Evolutionary conservation across 164 flowering plant species (phyloP).

Genomic region (Macadamia integrifolia): DNA sequence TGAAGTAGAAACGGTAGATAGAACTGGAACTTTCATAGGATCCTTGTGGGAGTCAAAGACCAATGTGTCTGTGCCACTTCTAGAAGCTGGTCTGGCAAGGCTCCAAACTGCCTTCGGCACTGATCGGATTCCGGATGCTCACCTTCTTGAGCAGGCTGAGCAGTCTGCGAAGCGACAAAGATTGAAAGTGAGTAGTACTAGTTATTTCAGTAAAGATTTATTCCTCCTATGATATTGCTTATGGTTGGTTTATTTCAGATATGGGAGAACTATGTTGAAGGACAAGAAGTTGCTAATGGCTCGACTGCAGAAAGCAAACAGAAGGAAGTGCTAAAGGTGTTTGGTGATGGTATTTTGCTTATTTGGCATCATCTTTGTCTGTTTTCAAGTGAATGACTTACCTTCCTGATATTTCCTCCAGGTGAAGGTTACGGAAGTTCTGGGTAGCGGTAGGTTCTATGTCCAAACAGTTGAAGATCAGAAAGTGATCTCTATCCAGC

Average conservation of each 20-base stretch:
- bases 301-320: constrained; percentile 50
- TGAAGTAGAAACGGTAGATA: constrained; percentile 94
- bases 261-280: constrained; percentile 96
- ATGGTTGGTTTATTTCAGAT: constrained; percentile 40
- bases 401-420: constrained; percentile 17
- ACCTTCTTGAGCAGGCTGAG: constrained; percentile 80
- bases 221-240: neutral
- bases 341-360: neutral
- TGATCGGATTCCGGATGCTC: constrained; percentile 78
- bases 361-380: neutral
- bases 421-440: constrained; percentile 86
- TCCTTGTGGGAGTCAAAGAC: constrained; percentile 82
- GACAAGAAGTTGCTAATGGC: constrained; percentile 69
- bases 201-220: too few relatives aligned
- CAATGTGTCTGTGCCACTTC: constrained; percentile 63
- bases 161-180: constrained; percentile 71
- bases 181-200: constrained; percentile 50
- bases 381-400: neutral
- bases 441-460: constrained; percentile 90
- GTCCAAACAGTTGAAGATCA: constrained; percentile 79
- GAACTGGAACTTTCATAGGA: constrained; percentile 98
- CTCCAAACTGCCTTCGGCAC: constrained; percentile 69
- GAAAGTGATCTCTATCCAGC: constrained; percentile 65
- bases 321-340: constrained; percentile 87
- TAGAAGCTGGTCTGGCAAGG: constrained; percentile 92